phyloP scores from a whole-genome alignment of 352 stramenopile genomes.

The Globisporangium lucens region DNA sequence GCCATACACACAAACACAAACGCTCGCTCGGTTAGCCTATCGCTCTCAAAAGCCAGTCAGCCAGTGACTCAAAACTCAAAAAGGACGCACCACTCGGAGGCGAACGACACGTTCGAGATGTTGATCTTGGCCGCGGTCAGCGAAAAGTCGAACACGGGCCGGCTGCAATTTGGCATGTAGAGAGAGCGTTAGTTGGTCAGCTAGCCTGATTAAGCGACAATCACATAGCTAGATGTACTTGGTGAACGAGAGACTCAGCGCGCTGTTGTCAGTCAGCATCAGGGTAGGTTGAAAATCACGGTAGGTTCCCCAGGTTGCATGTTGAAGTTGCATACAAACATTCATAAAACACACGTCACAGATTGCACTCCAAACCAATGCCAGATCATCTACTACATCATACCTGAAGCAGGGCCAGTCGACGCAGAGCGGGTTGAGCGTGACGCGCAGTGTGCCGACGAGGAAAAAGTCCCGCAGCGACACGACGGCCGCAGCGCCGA shows the following conservation, averaged over 20 bases:
- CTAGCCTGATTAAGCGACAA: background rate
- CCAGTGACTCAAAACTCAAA: background rate
- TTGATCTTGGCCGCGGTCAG: slow-evolving; percentile 83
- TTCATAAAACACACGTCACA: background rate
- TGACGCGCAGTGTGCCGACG: slow-evolving; percentile 65
- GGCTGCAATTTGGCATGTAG: slow-evolving; percentile 26
- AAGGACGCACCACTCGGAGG: slow-evolving; percentile 59
- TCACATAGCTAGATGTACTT: slow-evolving; percentile 27
- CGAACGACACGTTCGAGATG: slow-evolving; percentile 76
- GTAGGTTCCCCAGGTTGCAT: background rate
- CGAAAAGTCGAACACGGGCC: slow-evolving; percentile 71
- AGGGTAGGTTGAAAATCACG: background rate
- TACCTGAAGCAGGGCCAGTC: slow-evolving; percentile 75
- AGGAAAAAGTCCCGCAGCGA: slow-evolving; percentile 66
- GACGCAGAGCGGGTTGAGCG: slow-evolving; percentile 57
- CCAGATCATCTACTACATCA: background rate
- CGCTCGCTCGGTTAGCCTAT: background rate
- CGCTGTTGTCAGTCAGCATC: slow-evolving; percentile 15
- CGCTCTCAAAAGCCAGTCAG: background rate
- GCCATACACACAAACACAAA: background rate
- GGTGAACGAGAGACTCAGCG: slow-evolving; percentile 69
- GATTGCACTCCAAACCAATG: background rate
- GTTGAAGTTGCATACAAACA: background rate
- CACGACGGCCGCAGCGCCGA: slow-evolving; percentile 55
- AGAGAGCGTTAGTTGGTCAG: background rate